Evolutionary conservation across 2,329 filamentous ascomycete genomes (phyloP), one percentile per base, ranked within the genome.

Genomic region (Pezizomycotina sp.): DNA sequence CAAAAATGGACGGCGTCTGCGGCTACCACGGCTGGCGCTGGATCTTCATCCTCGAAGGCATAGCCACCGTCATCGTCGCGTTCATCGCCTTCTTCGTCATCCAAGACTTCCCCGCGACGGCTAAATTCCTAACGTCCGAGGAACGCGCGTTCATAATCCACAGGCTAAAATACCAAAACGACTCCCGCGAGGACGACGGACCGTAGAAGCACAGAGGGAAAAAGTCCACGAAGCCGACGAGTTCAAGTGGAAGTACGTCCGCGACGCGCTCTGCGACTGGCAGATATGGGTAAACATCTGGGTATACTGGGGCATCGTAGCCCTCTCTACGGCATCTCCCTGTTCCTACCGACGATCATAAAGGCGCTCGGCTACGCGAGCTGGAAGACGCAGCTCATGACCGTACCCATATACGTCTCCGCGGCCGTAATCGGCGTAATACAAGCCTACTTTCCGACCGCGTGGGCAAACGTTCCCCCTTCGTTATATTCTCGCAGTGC

Each of bases 281-380:
- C 89, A 89, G 61, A 89, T 75, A 16, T 84, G 71, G 57, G 60
- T 67, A 2, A 75, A 69, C 9, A 76, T 78, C 55, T 56, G 78
- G 27, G 74, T 86, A 41, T 89, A 83, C 55, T 81, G 82, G 72
- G 80, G 79, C 1, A 66, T 64, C 24, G 68, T 46, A 76, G 74
- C 52, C 66, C 77, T 0, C 61, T 84, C 4, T 84, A 83, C 53
- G 72, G 73, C 3, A 82, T 83, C 57, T 74, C 69, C 2, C 63
- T 84, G 3, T 84, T 92, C 59, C 59, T 86, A 2, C 82, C 82
- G 0, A 77, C 73, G 12, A 91, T 91, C 52, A 76, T 92, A 46
- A 62, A 63, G 28, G 60, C 69, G 45, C 53, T 69, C 49, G 56
- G 54, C 15, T 57, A 77, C 57, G 60, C 64, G 6, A 59, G 63